Evolutionary conservation across 805 yeast species (phyloP), one percentile per base, ranked within the genome.

Genomic region (Starmerella stellata): DNA sequence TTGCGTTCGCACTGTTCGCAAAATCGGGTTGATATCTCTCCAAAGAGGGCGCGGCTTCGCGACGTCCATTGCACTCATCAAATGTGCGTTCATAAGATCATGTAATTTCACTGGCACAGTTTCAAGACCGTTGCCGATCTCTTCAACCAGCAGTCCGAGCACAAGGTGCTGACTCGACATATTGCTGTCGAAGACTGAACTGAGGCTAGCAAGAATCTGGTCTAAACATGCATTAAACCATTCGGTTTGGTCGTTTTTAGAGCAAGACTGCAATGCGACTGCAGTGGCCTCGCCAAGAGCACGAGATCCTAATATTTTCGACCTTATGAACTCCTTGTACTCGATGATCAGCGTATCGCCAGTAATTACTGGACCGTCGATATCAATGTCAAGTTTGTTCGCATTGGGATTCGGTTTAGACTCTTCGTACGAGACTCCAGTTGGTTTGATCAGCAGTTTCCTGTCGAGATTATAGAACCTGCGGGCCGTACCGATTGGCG

Each of bases 401-500:
- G 48, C 23, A 3, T 43, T 36, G 4, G 45, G 41, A 4, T 48
- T 34, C 21, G 45, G 40, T 21, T 40, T 28, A 24, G 38, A 40
- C 14, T 41, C 47, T 11, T 45, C 46, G 39, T 52, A 57, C 2
- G 65, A 55, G 11, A 21, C 9, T 1, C 90, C 92, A 11, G 93
- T 78, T 1, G 95, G 93, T 46, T 79, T 72, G 52, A 87, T 61
- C 31, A 90, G 70, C 37, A 73, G 65, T n/a, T 66, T 61, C 0
- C 78, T 63, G 47, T 79, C 75, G 94, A 90, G 81, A 25, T 73
- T 70, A 56, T 81, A 90, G 49, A 76, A 79, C 54, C 77, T 79
- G 46, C 96, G 74, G 3, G 93, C 78, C 39, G 83, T 74, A 44
- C 99, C 98, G 42, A 90, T 78, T 2, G 99, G 99, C 0, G 96